These are phyloP conservation scores for Penicillium sp. DNA, from an alignment of 2,329 filamentous ascomycete species.

Conservation along the genomic window DNA sequence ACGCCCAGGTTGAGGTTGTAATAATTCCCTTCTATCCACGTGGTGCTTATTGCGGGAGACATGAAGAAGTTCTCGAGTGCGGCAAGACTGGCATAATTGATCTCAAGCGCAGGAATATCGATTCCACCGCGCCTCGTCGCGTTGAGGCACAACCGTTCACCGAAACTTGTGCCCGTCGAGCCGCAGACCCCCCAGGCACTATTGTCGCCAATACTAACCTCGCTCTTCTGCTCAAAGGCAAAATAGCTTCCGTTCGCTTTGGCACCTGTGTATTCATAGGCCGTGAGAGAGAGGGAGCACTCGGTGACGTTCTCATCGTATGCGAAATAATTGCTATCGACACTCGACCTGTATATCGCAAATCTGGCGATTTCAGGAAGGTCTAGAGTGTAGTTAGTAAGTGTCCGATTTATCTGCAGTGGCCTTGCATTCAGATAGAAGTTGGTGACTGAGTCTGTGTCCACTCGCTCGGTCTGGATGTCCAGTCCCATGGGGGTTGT, in stretches of 20 bases:
- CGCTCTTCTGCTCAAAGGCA: slow-evolving; percentile 10
- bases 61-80: slow-evolving; percentile 15
- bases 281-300: slow-evolving; percentile 21
- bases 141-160: slow-evolving; percentile 10
- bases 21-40: slow-evolving; percentile 14
- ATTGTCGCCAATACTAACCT: slow-evolving; percentile 20
- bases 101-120: slow-evolving; percentile 18
- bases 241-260: slow-evolving; percentile 21
- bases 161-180: too few relatives aligned
- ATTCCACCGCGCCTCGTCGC: slow-evolving; percentile 10
- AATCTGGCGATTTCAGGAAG: slow-evolving; percentile 23
- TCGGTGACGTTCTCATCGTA: slow-evolving; percentile 21
- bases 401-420: background rate
- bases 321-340: slow-evolving; percentile 7
- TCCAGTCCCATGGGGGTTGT: slow-evolving; percentile 19
- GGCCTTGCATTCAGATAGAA: slow-evolving; percentile 19
- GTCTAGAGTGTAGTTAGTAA: background rate
- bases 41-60: slow-evolving; percentile 17
- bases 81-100: slow-evolving; percentile 6
- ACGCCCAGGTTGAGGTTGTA: slow-evolving; percentile 19
- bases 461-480: background rate
- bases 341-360: slow-evolving; percentile 19
- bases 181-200: slow-evolving; percentile 14
- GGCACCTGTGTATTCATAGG: slow-evolving; percentile 17
- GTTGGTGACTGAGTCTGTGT: slow-evolving; percentile 13